These are phyloP conservation scores for Boletus sp. DNA, from an alignment of 768 basidiomycete species.

Conservation along the genomic window DNA sequence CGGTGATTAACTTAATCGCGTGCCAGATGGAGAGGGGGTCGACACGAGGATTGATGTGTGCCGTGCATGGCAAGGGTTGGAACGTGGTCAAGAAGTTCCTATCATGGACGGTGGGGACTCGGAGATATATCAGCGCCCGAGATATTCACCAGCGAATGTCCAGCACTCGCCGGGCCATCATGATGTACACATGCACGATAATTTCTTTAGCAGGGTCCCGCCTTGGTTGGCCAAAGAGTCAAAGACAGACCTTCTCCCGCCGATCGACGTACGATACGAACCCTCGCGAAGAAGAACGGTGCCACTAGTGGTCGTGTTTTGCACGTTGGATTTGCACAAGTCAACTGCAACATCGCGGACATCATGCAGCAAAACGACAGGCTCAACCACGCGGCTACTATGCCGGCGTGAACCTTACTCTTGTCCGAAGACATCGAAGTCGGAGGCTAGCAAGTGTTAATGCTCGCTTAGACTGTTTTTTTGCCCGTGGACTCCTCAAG, in stretches of 20 bases:
- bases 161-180: neutral
- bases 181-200: neutral
- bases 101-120: neutral
- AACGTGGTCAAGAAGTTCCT: slow-evolving; percentile 14
- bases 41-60: slow-evolving; percentile 13
- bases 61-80: slow-evolving; percentile 3
- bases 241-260: too few species aligned
- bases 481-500: neutral
- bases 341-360: neutral
- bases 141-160: neutral
- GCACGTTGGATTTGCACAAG: neutral
- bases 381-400: neutral
- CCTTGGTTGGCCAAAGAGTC: too few species aligned
- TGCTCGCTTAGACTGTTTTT: neutral
- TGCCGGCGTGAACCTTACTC: neutral
- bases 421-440: neutral
- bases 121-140: neutral
- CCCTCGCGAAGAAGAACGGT: neutral
- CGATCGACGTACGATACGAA: neutral
- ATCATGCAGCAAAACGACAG: neutral
- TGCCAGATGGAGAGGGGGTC: neutral
- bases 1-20: slow-evolving; percentile 25
- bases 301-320: neutral
- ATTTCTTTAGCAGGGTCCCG: too few species aligned
- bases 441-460: neutral